Percentiles rank a stretch among this genome's conserved stretches.
Evolutionary conservation across 441 rosid species (phyloP).

Genomic region (Erodium moschatum): DNA sequence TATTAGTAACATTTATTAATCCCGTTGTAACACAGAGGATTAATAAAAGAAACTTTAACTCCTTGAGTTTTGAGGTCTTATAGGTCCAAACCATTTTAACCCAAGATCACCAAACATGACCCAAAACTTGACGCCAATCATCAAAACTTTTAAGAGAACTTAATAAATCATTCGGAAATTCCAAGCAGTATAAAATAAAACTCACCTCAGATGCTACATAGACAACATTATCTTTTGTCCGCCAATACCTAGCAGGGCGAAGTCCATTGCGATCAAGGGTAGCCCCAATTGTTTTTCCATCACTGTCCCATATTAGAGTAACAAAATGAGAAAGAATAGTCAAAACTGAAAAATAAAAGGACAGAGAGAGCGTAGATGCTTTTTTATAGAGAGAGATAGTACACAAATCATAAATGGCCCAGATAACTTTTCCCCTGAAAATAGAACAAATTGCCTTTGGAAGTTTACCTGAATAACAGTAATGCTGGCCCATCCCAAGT

Average conservation of each 20-base stretch:
- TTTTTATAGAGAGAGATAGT: constrained; percentile 5
- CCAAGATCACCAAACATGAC: background rate
- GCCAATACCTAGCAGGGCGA: constrained; percentile 99
- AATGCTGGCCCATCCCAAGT: constrained; percentile 99
- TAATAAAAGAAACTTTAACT: background rate
- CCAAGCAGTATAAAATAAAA: constrained; percentile 22
- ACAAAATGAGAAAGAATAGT: constrained; percentile 29
- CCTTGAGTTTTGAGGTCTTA: background rate
- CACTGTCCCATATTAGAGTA: constrained; percentile 54
- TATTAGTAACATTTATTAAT: background rate
- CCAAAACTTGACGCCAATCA: background rate
- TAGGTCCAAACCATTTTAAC: background rate
- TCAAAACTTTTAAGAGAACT: constrained; percentile 5
- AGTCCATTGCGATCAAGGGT: constrained; percentile 98
- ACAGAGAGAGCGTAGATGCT: background rate
- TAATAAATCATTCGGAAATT: constrained; percentile 16
- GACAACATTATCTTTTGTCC: constrained; percentile 83
- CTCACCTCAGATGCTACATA: constrained; percentile 99
- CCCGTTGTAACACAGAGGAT: background rate
- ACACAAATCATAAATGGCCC: constrained; percentile 3
- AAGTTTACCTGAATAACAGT: constrained; percentile 79
- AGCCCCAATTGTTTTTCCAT: constrained; percentile 99
- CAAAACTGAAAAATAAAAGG: background rate
- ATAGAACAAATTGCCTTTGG: constrained; percentile 11
- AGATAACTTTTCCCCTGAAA: background rate